Percentiles rank a stretch among this genome's conserved stretches.
Evolutionary conservation across 2,329 filamentous ascomycete genomes (phyloP).

Genomic region (Botrytis fabae): DNA sequence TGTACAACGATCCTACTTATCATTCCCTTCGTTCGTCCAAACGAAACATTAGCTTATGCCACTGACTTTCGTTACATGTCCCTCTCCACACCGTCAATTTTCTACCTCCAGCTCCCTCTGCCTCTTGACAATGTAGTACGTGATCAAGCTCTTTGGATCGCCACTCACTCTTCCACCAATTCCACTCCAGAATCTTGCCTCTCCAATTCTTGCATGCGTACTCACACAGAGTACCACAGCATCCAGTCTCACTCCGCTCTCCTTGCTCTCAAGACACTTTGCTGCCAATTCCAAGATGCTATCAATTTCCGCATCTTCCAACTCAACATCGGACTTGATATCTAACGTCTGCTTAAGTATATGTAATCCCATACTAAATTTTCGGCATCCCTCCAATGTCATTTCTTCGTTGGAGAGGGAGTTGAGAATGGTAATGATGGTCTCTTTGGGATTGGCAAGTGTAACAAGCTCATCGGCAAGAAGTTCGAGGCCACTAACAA

Average conservation of each 20-base stretch:
- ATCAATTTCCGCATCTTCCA: conserved; percentile 51
- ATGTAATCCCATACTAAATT: conserved; percentile 63
- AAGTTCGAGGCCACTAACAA: conserved; percentile 72
- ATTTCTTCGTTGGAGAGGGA: conserved; percentile 49
- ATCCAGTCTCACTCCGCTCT: conserved; percentile 68
- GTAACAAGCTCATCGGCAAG: conserved; percentile 70
- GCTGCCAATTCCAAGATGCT: conserved; percentile 53
- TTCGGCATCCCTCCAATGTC: conserved; percentile 50
- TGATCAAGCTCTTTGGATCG: conserved; percentile 74
- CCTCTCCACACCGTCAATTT: not conserved
- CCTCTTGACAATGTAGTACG: conserved; percentile 76
- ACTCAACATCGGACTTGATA: conserved; percentile 47
- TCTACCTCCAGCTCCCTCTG: conserved; percentile 53
- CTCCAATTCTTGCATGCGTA: conserved; percentile 63
- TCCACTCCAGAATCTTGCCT: conserved; percentile 65
- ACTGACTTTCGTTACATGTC: no score
- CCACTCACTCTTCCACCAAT: conserved; percentile 62
- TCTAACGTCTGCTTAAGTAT: conserved; percentile 60
- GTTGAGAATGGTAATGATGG: conserved; percentile 54
- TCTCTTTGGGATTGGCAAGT: conserved; percentile 63
- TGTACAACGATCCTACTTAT: not conserved
- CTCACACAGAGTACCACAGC: conserved; percentile 78
- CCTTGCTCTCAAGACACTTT: conserved; percentile 59
- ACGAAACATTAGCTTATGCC: conserved; percentile 20
- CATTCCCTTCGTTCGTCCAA: not conserved